These are phyloP conservation scores for Vitis hybrid DNA, from an alignment of 177 flowering plant genomes.

Conservation along the genomic window DNA sequence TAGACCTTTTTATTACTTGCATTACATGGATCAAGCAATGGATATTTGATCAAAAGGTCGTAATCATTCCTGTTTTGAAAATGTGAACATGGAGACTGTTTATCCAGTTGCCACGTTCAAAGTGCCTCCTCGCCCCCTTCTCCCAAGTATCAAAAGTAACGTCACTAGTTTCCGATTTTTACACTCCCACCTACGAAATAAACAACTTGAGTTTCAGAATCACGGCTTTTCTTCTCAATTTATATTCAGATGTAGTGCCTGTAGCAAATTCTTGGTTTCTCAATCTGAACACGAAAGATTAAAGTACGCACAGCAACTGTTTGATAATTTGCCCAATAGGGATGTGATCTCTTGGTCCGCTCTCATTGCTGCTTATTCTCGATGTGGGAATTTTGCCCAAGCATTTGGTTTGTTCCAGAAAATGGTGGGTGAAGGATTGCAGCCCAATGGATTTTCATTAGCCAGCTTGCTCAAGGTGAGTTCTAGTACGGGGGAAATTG, in stretches of 20 bases:
- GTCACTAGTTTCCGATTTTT: not conserved
- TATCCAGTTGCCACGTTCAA: slow-evolving; percentile 5
- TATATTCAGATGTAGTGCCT: not conserved
- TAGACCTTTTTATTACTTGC: too few relatives aligned
- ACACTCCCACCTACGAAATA: too few relatives aligned
- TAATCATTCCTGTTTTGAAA: too few relatives aligned
- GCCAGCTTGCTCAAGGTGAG: slow-evolving; percentile 25
- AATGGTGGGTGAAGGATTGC: slow-evolving; percentile 22
- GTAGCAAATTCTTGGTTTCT: slow-evolving; percentile 5
- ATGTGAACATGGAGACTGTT: slow-evolving; percentile 7
- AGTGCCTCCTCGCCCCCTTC: not conserved
- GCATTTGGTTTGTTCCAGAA: slow-evolving; percentile 15
- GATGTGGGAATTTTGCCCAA: slow-evolving; percentile 11
- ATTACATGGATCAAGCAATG: too few relatives aligned
- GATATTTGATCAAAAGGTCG: too few relatives aligned
- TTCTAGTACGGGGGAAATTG: slow-evolving; percentile 15
- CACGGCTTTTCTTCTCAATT: too few relatives aligned
- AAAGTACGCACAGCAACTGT: slow-evolving; percentile 17
- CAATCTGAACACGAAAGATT: slow-evolving; percentile 3
- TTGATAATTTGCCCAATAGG: slow-evolving; percentile 22
- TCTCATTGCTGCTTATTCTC: slow-evolving; percentile 15
- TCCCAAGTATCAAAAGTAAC: not conserved
- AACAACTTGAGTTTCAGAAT: too few relatives aligned
- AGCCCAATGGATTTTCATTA: slow-evolving; percentile 20
- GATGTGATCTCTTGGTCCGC: slow-evolving; percentile 20